Conservation (phyloP, 177 flowering plant species). For the Tripterygium wilfordii region DNA sequence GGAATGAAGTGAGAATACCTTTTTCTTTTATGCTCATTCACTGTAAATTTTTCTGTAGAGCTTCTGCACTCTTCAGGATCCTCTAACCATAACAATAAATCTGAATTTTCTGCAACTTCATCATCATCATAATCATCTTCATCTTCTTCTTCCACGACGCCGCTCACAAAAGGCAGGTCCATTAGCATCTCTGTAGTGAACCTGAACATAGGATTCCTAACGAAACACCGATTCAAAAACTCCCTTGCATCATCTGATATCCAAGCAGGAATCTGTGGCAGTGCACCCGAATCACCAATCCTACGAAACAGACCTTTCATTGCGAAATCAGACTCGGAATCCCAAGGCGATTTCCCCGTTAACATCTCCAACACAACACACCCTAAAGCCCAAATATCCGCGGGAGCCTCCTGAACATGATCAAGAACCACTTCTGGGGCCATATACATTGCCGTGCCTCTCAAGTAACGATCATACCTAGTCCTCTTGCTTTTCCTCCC, state of each 20-base stretch:
- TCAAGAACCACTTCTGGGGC: slow-evolving; percentile 16
- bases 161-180: background rate
- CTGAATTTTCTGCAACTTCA: too few relatives aligned
- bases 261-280: slow-evolving; percentile 9
- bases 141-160: too few relatives aligned
- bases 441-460: slow-evolving; percentile 22
- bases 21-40: too few relatives aligned
- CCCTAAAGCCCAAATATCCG: slow-evolving; percentile 29
- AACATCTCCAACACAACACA: slow-evolving; percentile 26
- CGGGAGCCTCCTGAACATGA: slow-evolving; percentile 11
- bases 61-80: too few relatives aligned
- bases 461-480: slow-evolving; percentile 7
- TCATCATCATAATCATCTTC: too few relatives aligned
- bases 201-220: slow-evolving; percentile 6
- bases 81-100: too few relatives aligned
- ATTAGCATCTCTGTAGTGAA: slow-evolving; percentile 14
- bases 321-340: background rate
- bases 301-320: background rate
- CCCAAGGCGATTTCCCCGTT: slow-evolving; percentile 17
- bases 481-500: background rate
- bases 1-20: too few relatives aligned
- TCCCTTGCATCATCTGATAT: slow-evolving; percentile 14
- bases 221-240: slow-evolving; percentile 18
- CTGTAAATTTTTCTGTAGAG: too few relatives aligned
- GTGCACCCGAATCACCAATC: background rate